Percentiles rank a stretch among this genome's conserved stretches.
phyloP scores from a whole-genome alignment of 768 basidiomycete genomes.

The Trichaptum fuscoviolaceum region DNA sequence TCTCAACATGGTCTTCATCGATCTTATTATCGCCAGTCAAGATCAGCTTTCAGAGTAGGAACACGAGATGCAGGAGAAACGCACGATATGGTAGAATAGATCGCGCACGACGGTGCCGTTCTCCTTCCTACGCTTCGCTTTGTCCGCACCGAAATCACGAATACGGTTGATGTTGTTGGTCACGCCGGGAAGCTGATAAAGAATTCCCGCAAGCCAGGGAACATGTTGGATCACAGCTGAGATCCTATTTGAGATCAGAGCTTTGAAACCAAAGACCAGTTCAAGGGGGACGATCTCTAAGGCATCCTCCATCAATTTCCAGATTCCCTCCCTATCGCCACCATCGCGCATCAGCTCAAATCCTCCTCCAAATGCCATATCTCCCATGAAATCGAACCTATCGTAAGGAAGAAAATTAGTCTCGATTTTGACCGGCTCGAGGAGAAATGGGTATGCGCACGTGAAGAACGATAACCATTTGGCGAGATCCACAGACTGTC shows the following conservation, averaged over 20 bases:
- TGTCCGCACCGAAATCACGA: slow-evolving; percentile 23
- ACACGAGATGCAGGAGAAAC: not conserved
- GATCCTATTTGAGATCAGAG: slow-evolving; percentile 23
- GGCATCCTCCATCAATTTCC: slow-evolving; percentile 39
- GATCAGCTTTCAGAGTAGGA: not conserved
- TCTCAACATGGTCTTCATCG: slow-evolving; percentile 33
- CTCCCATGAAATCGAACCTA: slow-evolving; percentile 37
- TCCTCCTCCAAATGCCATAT: slow-evolving; percentile 34
- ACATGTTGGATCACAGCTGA: slow-evolving; percentile 41
- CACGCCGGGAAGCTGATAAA: not conserved
- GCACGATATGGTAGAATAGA: slow-evolving; percentile 42
- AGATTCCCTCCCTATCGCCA: slow-evolving; percentile 35
- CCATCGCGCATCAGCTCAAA: slow-evolving; percentile 33
- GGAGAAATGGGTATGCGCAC: slow-evolving; percentile 24
- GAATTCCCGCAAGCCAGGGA: slow-evolving; percentile 35
- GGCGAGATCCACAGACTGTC: not conserved
- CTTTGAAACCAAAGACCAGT: not conserved
- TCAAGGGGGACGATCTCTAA: slow-evolving; percentile 31
- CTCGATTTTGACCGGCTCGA: not conserved
- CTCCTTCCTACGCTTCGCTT: slow-evolving; percentile 2
- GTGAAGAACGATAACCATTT: slow-evolving; percentile 33
- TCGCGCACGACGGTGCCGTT: slow-evolving; percentile 8
- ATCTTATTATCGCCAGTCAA: slow-evolving; percentile 21
- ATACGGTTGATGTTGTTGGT: not conserved
- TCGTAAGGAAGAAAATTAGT: not conserved